Evolutionary conservation across 805 yeast genomes (phyloP).

Genomic region (Myxozyma sirexii): DNA sequence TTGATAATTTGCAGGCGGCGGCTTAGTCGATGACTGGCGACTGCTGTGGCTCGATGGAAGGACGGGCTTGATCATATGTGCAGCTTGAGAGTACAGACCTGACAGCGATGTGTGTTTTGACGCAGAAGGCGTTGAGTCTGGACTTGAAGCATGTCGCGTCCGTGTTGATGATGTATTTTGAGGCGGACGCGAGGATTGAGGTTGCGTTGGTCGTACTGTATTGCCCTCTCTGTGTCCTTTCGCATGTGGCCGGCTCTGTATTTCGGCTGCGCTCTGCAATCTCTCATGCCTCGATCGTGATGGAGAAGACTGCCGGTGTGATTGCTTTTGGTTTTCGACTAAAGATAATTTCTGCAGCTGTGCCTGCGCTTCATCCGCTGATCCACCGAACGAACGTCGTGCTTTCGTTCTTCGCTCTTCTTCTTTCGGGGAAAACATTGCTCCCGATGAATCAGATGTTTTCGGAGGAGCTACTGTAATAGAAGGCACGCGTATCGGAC

Average conservation of each 20-base stretch:
- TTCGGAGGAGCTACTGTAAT: background rate
- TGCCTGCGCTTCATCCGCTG: constrained; percentile 2
- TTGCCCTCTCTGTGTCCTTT: background rate
- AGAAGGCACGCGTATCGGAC: background rate
- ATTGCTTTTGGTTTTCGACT: background rate
- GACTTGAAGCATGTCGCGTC: background rate
- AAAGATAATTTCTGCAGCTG: constrained; percentile 1
- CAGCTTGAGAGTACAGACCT: background rate
- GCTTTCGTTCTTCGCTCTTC: background rate
- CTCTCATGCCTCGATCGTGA: background rate
- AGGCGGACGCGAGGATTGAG: background rate
- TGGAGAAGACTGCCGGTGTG: no score
- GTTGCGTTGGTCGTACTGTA: background rate
- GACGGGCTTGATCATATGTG: background rate
- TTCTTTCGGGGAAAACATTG: background rate
- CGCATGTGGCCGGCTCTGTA: background rate
- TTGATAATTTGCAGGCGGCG: background rate
- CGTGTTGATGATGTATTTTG: background rate
- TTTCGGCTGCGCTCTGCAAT: background rate
- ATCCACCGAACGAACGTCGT: constrained; percentile 3
- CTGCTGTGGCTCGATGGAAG: background rate
- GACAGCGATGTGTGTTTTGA: background rate
- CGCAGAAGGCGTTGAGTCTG: background rate
- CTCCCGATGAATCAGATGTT: background rate
- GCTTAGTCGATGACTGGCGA: background rate